Conservation (phyloP, 768 basidiomycete genomes). For the Lentinus tigrinus region DNA sequence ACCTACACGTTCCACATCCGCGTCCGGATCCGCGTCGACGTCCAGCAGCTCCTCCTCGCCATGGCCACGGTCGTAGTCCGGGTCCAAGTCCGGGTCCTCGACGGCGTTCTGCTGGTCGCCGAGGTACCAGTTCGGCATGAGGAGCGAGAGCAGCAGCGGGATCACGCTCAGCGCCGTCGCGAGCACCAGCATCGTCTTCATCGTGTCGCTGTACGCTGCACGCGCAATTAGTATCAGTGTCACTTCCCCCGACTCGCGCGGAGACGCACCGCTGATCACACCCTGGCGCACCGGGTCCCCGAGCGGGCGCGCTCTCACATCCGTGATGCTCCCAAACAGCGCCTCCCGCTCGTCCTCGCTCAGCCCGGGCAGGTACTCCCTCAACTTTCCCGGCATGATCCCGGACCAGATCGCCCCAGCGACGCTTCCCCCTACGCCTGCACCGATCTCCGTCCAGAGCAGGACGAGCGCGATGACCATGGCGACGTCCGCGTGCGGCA, state of each 20-base stretch:
- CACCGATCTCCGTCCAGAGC: constrained; percentile 44
- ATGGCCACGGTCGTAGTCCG: too few relatives aligned
- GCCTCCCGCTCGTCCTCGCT: constrained; percentile 3
- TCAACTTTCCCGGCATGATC: constrained; percentile 25
- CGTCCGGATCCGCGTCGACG: too few relatives aligned
- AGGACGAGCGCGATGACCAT: constrained; percentile 43
- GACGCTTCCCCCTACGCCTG: constrained; percentile 40
- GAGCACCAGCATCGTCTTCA: constrained; percentile 13
- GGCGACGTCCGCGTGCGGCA: constrained; percentile 47
- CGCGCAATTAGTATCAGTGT: too few relatives aligned
- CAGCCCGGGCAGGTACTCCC: constrained; percentile 22
- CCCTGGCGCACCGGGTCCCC: constrained; percentile 17
- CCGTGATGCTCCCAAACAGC: constrained; percentile 18
- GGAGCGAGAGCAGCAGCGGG: constrained; percentile 11
- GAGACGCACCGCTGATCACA: constrained; percentile 14
- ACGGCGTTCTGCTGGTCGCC: constrained; percentile 72
- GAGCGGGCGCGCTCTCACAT: constrained; percentile 7
- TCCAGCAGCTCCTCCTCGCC: too few relatives aligned
- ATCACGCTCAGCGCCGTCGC: constrained; percentile 13
- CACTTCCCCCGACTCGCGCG: too few relatives aligned
- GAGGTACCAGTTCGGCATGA: constrained; percentile 67
- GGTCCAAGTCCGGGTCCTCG: constrained; percentile 34
- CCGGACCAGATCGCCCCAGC: constrained; percentile 23
- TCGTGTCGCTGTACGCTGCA: constrained; percentile 18
- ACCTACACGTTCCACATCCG: too few relatives aligned